Conservation (phyloP, 139 green algal species). For the Gonium pectorale region DNA sequence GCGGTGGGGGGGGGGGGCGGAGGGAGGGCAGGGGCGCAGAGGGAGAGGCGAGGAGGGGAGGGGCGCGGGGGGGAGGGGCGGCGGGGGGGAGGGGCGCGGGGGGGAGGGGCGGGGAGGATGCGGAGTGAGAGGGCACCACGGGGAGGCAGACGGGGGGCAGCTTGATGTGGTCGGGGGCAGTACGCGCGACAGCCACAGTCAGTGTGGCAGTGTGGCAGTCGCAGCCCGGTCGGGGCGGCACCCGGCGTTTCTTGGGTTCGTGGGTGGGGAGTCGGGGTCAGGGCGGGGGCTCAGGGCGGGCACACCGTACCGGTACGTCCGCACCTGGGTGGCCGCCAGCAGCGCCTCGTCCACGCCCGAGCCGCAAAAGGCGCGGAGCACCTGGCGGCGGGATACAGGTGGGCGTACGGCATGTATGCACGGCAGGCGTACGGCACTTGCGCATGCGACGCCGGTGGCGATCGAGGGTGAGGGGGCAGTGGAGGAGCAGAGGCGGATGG, state of each 20-base stretch:
- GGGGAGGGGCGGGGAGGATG: background rate
- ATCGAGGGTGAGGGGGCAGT: no score
- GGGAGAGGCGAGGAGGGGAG: background rate
- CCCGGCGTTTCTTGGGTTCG: no score
- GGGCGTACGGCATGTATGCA: background rate
- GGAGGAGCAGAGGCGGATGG: no score
- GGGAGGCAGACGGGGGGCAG: background rate
- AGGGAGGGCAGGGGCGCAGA: background rate
- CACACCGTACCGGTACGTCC: background rate
- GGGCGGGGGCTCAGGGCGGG: background rate
- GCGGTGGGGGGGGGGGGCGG: background rate
- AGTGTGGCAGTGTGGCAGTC: background rate
- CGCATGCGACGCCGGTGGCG: background rate
- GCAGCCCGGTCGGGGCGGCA: background rate
- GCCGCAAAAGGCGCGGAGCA: conserved; percentile 8
- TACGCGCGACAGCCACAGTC: background rate
- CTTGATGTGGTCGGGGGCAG: background rate
- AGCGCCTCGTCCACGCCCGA: conserved; percentile 15
- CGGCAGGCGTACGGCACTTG: background rate
- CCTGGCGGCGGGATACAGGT: background rate
- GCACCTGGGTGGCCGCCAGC: conserved; percentile 55
- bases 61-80: conserved; percentile 50
- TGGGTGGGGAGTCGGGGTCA: background rate
- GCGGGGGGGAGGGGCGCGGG: background rate
- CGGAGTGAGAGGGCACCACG: background rate